phyloP scores from a whole-genome alignment of 2,329 filamentous ascomycete species.

The Penicillium sp. region DNA sequence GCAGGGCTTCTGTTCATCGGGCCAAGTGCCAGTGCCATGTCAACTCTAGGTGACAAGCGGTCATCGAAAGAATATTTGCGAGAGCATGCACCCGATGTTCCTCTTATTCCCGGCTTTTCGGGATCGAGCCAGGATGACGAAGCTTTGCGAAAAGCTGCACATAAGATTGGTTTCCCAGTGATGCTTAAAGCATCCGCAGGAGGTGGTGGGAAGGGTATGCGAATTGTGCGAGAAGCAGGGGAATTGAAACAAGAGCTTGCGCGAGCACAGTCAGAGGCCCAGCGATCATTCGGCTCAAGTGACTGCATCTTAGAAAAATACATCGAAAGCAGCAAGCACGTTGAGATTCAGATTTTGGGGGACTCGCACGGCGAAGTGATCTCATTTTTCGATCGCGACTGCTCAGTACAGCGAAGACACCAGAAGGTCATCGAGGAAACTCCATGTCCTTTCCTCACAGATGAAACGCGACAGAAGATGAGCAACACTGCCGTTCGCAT shows the following conservation, averaged over 20 bases:
- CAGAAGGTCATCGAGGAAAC: constrained; percentile 53
- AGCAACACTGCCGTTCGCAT: constrained; percentile 29
- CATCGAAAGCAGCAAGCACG: constrained; percentile 8
- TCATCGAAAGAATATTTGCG: constrained; percentile 23
- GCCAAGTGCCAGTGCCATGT: constrained; percentile 30
- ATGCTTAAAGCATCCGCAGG: constrained; percentile 9
- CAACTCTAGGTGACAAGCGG: constrained; percentile 33
- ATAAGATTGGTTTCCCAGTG: constrained; percentile 18
- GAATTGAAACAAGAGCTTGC: constrained; percentile 1
- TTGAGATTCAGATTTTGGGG: constrained; percentile 10
- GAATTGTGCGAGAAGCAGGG: neutral
- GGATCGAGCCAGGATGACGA: constrained; percentile 12
- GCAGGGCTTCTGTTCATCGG: constrained; percentile 37
- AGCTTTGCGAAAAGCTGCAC: constrained; percentile 2
- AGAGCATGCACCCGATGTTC: constrained; percentile 24
- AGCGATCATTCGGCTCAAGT: neutral
- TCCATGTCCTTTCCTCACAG: constrained; percentile 36
- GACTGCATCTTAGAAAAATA: constrained; percentile 8
- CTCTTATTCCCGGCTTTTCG: constrained; percentile 27
- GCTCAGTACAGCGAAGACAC: constrained; percentile 50
- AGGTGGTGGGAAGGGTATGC: constrained; percentile 12
- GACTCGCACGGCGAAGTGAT: constrained; percentile 35
- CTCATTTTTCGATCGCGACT: constrained; percentile 48
- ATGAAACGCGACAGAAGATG: constrained; percentile 32
- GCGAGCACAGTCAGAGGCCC: neutral